Evolutionary conservation across 768 basidiomycete species (phyloP), one percentile per base, ranked within the genome.

Genomic region (Serendipita sp.): DNA sequence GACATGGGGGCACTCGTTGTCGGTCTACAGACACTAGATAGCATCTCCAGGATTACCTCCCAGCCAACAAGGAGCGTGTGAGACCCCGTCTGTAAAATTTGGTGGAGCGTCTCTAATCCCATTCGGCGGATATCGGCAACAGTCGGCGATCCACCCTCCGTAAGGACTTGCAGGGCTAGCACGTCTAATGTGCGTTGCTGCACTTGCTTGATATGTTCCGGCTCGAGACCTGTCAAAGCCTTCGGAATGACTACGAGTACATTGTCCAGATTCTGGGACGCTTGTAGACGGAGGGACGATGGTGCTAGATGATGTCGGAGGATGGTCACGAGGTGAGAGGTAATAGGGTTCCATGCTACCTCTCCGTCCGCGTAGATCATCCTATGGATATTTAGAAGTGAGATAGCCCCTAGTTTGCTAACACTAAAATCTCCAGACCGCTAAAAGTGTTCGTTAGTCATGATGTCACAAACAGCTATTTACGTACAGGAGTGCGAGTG

Each of bases 381-480:
- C 2, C 95, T 84, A 70, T 89, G 84, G 29, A 96, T 85, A 70
- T 97, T 99, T 63, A 90, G 78, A 68, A 84, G 77, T 0, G 86
- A 80, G 8, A 95, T 85, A 0, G 82, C 81, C 6, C 91, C 88
- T 27, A 97, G 76, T 70, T 90, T 91, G 65, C 82, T 82, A 64
- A 97, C 85, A n/a, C 91, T 90, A 75, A 96, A 98, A 67, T 99
- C 95, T 0, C 89, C 90, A 0, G 87, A 81, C n/a, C 88, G 81
- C 88, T 92, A 65, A 27, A 55, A 67, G n/a, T 34, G 33, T 44
- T 3, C 64, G 52, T 65, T 66, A 48, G 40, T 45, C 40, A 64
- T 37, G 55, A 48, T 6, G 36, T 34, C 0, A 63, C 45, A 45
- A 18, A n/a, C 23, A 46, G 23, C 40, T 6, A 0, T 18, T 3